These are phyloP conservation scores for Phylloporus sp. DNA, from an alignment of 768 basidiomycete species.

Conservation along the genomic window DNA sequence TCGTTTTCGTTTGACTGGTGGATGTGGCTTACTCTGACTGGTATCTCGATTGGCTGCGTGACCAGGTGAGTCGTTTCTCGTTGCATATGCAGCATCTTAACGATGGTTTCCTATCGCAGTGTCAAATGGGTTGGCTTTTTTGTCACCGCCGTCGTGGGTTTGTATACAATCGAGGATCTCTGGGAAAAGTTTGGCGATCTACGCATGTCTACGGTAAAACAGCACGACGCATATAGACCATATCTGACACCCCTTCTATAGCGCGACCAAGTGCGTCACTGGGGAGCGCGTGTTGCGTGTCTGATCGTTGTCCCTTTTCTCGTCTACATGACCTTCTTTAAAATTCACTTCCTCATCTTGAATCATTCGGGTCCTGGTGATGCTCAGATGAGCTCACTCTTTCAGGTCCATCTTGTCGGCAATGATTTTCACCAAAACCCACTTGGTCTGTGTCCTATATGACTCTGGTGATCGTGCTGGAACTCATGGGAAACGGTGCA, in stretches of 20 bases:
- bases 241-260: slow-evolving; percentile 29
- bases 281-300: slow-evolving; percentile 81
- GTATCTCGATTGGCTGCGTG: slow-evolving; percentile 94
- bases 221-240: not conserved
- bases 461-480: not conserved
- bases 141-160: slow-evolving; percentile 88
- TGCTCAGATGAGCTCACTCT: slow-evolving; percentile 97
- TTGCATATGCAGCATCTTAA: not conserved
- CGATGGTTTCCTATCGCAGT: slow-evolving; percentile 36
- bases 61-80: slow-evolving; percentile 54
- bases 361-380: slow-evolving; percentile 96
- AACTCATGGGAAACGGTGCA: not conserved
- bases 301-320: slow-evolving; percentile 87
- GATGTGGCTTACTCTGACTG: slow-evolving; percentile 91
- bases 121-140: slow-evolving; percentile 97
- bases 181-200: slow-evolving; percentile 99
- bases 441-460: slow-evolving; percentile 50
- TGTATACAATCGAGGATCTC: slow-evolving; percentile 96
- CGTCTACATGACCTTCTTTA: slow-evolving; percentile 93
- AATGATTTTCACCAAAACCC: slow-evolving; percentile 94
- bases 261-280: slow-evolving; percentile 87
- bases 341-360: slow-evolving; percentile 91
- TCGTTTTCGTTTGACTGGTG: slow-evolving; percentile 98
- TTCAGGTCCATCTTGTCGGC: slow-evolving; percentile 93
- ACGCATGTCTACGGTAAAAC: slow-evolving; percentile 80